phyloP scores from a whole-genome alignment of 306 rosid genomes.

The Argentina anserina region DNA sequence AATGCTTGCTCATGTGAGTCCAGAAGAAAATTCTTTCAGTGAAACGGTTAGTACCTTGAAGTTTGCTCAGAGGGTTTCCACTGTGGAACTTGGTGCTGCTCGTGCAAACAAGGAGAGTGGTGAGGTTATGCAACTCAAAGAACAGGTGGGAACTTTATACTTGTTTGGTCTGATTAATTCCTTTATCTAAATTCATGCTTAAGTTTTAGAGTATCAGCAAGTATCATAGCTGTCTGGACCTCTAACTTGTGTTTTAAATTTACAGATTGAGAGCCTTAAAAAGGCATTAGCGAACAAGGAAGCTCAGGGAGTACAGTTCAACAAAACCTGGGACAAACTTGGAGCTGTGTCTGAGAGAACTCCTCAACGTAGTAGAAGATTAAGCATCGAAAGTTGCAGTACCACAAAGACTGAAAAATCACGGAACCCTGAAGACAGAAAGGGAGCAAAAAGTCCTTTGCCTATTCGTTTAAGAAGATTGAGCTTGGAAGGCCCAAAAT shows the following conservation, averaged over 20 bases:
- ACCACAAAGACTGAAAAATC: constrained; percentile 37
- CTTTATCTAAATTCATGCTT: neutral
- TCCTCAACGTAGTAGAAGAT: constrained; percentile 55
- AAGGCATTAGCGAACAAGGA: constrained; percentile 66
- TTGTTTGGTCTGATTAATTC: neutral
- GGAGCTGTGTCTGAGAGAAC: constrained; percentile 45
- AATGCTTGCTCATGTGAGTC: constrained; percentile 96
- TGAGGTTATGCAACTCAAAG: constrained; percentile 78
- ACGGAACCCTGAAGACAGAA: constrained; percentile 36
- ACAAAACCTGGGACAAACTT: constrained; percentile 38
- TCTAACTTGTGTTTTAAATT: constrained; percentile 4
- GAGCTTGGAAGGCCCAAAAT: constrained; percentile 76
- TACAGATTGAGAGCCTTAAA: constrained; percentile 75
- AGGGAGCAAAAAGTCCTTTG: constrained; percentile 48
- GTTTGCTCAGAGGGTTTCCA: constrained; percentile 88
- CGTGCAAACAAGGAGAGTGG: constrained; percentile 66
- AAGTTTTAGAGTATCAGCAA: neutral
- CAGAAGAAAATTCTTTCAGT: constrained; percentile 79
- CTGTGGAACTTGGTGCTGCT: constrained; percentile 88
- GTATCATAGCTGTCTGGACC: neutral
- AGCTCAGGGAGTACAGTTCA: constrained; percentile 30
- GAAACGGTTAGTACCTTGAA: constrained; percentile 85
- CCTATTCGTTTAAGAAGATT: constrained; percentile 56
- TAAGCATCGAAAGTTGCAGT: constrained; percentile 73
- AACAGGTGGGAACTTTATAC: constrained; percentile 50